phyloP scores from a whole-genome alignment of 352 stramenopile genomes.

The Globisporangium okanoganense region DNA sequence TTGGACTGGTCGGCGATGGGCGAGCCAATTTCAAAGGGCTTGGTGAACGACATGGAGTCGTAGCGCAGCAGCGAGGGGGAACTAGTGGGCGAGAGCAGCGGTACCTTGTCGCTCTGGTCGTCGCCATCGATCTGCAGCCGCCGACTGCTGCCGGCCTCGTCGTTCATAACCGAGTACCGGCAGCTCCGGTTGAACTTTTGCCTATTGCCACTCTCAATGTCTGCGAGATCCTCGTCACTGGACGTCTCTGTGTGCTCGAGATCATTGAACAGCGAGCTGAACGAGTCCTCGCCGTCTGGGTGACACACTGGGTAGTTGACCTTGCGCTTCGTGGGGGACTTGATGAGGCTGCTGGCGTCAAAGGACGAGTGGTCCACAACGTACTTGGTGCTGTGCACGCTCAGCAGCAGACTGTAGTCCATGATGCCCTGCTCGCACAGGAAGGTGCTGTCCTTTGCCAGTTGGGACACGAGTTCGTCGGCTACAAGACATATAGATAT shows the following conservation, averaged over 20 bases:
- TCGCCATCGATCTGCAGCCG: conserved; percentile 18
- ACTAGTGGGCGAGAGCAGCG: conserved; percentile 26
- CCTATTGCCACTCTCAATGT: conserved; percentile 50
- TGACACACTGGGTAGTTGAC: conserved; percentile 72
- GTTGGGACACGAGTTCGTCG: conserved; percentile 53
- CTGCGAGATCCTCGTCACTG: conserved; percentile 49
- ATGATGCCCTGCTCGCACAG: conserved; percentile 81
- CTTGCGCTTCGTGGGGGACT: conserved; percentile 65
- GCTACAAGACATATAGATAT: conserved; percentile 19
- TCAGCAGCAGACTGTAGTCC: conserved; percentile 87
- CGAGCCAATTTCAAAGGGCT: conserved; percentile 23
- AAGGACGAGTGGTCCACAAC: conserved; percentile 61
- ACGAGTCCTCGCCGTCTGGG: conserved; percentile 43
- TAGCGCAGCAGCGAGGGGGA: conserved; percentile 27
- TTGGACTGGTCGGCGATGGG: conserved; percentile 17
- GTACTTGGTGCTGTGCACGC: conserved; percentile 84
- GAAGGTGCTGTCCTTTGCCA: conserved; percentile 73
- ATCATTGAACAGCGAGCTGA: conserved; percentile 32
- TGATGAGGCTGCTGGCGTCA: conserved; percentile 30
- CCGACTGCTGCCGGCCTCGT: conserved; percentile 41
- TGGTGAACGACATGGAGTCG: conserved; percentile 41
- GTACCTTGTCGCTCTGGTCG: conserved; percentile 22
- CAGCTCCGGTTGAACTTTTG: conserved; percentile 62
- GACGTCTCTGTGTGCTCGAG: conserved; percentile 31
- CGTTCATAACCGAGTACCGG: conserved; percentile 59